phyloP scores from a whole-genome alignment of 2,329 filamentous ascomycete species.

The Mollisiaceae sp. region DNA sequence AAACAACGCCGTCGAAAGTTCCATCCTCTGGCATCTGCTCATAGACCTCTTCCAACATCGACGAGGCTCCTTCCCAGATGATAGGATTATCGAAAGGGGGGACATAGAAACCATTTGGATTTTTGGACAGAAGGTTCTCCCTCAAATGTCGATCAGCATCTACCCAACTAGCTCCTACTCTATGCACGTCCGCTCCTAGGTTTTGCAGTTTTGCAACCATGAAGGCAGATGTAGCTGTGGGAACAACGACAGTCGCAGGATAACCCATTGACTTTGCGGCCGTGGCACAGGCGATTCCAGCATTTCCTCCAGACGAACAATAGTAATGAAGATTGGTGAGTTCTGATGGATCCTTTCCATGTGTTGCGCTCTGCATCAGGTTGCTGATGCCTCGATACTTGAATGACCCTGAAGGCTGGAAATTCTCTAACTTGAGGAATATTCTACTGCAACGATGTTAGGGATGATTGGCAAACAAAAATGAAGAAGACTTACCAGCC shows the following conservation, averaged over 20 bases:
- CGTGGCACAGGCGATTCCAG: conserved; percentile 79
- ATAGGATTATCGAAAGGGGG: conserved; percentile 72
- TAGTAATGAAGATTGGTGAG: conserved; percentile 50
- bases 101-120: conserved; percentile 62
- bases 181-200: conserved; percentile 72
- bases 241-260: conserved; percentile 77
- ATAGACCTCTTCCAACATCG: conserved; percentile 54
- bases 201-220: conserved; percentile 75
- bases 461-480: neutral
- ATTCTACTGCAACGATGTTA: conserved; percentile 52
- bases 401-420: conserved; percentile 84
- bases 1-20: conserved; percentile 72
- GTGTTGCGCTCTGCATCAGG: conserved; percentile 60
- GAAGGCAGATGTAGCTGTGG: conserved; percentile 64
- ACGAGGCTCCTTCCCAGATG: conserved; percentile 70
- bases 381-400: conserved; percentile 80
- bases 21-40: conserved; percentile 34
- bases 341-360: neutral
- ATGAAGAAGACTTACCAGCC: conserved; percentile 34
- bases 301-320: conserved; percentile 81
- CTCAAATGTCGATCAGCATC: conserved; percentile 73
- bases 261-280: conserved; percentile 68
- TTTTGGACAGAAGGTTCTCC: conserved; percentile 57
- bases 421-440: conserved; percentile 83
- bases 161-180: conserved; percentile 69